Percentiles rank a stretch among this genome's conserved stretches.
Evolutionary conservation across 257 asterid genomes (phyloP).

Genomic region (Mitragyna speciosa): DNA sequence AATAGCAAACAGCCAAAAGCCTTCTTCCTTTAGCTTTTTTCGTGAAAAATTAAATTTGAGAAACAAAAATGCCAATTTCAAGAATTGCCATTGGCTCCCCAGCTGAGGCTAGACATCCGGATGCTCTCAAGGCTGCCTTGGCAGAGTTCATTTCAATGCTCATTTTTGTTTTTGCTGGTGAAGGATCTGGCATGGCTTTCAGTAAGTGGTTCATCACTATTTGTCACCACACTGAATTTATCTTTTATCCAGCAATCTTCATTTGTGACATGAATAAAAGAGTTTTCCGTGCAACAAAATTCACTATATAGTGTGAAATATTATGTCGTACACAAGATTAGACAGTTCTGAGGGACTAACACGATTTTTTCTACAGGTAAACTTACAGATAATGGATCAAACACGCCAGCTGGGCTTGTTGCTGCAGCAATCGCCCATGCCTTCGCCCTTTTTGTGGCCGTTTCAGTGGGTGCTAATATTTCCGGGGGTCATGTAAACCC

Average conservation of each 20-base stretch:
- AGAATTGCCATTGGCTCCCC: constrained; percentile 59
- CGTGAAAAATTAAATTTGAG: neutral
- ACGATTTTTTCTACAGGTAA: constrained; percentile 38
- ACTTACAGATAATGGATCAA: constrained; percentile 54
- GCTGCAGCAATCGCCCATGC: constrained; percentile 74
- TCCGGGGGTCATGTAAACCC: constrained; percentile 91
- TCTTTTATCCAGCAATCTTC: neutral
- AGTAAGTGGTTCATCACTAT: constrained; percentile 29
- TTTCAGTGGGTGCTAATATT: constrained; percentile 75
- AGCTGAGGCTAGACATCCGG: constrained; percentile 66
- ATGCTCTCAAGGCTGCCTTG: constrained; percentile 67
- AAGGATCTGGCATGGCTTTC: constrained; percentile 91
- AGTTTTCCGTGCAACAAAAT: neutral
- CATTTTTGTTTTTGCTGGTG: constrained; percentile 79
- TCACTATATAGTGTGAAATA: too few relatives aligned
- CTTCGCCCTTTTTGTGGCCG: constrained; percentile 75
- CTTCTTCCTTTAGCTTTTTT: neutral
- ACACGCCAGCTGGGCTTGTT: constrained; percentile 66
- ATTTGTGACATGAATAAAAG: too few relatives aligned
- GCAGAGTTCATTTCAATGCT: constrained; percentile 85
- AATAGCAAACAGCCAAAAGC: neutral
- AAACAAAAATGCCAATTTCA: constrained; percentile 55
- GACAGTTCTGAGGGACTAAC: neutral
- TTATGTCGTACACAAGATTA: too few relatives aligned
- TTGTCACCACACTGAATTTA: neutral